Evolutionary conservation across 2,329 filamentous ascomycete genomes (phyloP).

Genomic region (Cordyceps cateniannulata): DNA sequence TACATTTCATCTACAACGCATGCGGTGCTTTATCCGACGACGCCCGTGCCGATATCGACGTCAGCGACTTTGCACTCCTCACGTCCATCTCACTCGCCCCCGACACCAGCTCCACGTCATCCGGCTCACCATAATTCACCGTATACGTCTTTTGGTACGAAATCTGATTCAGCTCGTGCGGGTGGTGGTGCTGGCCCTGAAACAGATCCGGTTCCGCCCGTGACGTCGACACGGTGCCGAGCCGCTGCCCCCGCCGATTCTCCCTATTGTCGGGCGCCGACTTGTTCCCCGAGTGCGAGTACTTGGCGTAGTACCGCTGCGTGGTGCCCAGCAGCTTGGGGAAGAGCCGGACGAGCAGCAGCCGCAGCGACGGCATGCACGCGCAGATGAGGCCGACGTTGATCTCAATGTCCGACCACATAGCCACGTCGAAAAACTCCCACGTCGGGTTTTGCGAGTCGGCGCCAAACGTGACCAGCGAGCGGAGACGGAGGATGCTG

Average conservation of each 20-base stretch:
- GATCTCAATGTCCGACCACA: conserved; percentile 33
- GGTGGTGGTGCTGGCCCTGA: too few relatives aligned
- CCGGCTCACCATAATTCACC: conserved; percentile 27
- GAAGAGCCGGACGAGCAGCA: conserved; percentile 31
- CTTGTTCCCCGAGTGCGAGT: conserved; percentile 16
- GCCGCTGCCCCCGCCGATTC: conserved; percentile 12
- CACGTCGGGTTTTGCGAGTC: conserved; percentile 24
- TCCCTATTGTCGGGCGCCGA: conserved; percentile 11
- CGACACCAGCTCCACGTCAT: conserved; percentile 26
- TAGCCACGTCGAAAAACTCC: conserved; percentile 22
- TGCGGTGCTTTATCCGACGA: background rate
- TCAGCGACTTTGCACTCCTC: conserved; percentile 1
- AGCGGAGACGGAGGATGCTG: conserved; percentile 24
- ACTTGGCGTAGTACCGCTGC: conserved; percentile 23
- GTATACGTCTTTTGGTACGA: conserved; percentile 28
- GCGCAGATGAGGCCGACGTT: conserved; percentile 33
- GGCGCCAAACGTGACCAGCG: conserved; percentile 21
- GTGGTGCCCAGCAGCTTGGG: conserved; percentile 28
- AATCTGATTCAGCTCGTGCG: conserved; percentile 22
- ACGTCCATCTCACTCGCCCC: conserved; percentile 20
- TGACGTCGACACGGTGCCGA: conserved; percentile 20
- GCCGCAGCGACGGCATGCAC: conserved; percentile 31
- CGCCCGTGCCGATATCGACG: background rate
- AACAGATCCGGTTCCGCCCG: conserved; percentile 17
- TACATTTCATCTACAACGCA: background rate